These are phyloP conservation scores for Ceriops tagal DNA, from an alignment of 345 rosid species.

Conservation along the genomic window DNA sequence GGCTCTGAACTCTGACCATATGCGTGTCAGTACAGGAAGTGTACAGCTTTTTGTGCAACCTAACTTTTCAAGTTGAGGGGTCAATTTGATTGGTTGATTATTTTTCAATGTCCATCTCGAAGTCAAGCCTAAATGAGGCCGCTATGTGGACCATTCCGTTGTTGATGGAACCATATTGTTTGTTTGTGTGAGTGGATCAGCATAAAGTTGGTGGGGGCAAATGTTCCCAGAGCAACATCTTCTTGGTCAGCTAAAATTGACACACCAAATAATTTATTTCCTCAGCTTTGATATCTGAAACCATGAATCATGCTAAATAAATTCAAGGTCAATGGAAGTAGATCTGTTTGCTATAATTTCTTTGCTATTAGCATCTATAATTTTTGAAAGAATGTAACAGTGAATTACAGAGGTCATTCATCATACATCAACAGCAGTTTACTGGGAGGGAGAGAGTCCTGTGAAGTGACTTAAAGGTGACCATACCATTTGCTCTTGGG, in stretches of 20 bases:
- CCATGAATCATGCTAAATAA: background rate
- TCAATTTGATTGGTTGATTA: background rate
- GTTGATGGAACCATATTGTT: constrained; percentile 4
- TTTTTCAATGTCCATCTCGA: background rate
- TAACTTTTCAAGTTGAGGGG: background rate
- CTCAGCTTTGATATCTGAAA: background rate
- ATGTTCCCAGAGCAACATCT: background rate
- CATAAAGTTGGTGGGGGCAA: background rate
- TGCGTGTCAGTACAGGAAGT: background rate
- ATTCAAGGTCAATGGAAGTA: background rate
- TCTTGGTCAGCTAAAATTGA: constrained; percentile 22
- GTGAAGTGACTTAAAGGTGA: constrained; percentile 41
- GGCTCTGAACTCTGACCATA: background rate
- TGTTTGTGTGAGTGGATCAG: constrained; percentile 10
- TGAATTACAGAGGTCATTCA: constrained; percentile 19
- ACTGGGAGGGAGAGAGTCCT: constrained; percentile 53
- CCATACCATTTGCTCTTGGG: constrained; percentile 16
- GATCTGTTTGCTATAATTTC: constrained; percentile 18
- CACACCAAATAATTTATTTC: constrained; percentile 1
- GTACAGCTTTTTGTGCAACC: constrained; percentile 17
- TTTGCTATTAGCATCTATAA: constrained; percentile 21
- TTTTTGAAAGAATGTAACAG: constrained; percentile 32
- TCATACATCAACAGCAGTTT: constrained; percentile 46
- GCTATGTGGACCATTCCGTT: constrained; percentile 6
- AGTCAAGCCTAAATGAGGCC: constrained; percentile 5